Evolutionary conservation across 164 flowering plant species (phyloP).

Genomic region (Tinospora cordifolia): DNA sequence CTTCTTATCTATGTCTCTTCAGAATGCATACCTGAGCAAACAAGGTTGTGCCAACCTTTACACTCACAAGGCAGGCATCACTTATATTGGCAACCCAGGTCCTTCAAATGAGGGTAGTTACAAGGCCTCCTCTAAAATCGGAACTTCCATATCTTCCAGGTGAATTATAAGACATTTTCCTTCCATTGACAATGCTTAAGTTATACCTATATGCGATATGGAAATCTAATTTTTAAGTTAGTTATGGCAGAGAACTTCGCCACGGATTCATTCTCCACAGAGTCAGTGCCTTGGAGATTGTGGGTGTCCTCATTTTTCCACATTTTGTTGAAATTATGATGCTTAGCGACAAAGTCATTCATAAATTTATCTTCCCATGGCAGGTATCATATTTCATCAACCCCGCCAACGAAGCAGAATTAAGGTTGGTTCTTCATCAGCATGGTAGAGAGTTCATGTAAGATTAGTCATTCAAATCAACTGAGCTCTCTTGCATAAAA

Average conservation of each 20-base stretch:
- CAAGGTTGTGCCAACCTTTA: constrained; percentile 28
- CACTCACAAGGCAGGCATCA: constrained; percentile 21
- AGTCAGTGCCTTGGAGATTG: constrained; percentile 51
- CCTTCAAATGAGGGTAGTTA: constrained; percentile 12
- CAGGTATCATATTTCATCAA: constrained; percentile 50
- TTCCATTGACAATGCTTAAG: neutral
- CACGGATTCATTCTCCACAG: constrained; percentile 58
- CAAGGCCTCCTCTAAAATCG: constrained; percentile 10
- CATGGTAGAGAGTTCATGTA: constrained; percentile 40
- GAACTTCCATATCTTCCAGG: constrained; percentile 17
- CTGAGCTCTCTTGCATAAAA: too few species aligned
- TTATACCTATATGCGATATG: neutral
- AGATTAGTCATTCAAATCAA: neutral
- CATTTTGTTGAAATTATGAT: neutral
- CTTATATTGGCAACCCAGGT: constrained; percentile 32
- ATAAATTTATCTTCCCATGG: constrained; percentile 4
- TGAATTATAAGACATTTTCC: constrained; percentile 15
- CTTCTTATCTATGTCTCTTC: neutral
- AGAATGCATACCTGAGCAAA: constrained; percentile 58
- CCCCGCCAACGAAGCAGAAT: constrained; percentile 29
- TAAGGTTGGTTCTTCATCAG: constrained; percentile 28
- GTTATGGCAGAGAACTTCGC: constrained; percentile 26
- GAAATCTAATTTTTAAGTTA: neutral
- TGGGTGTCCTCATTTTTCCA: constrained; percentile 22
- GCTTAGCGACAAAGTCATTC: neutral